These are phyloP conservation scores for Arabidopsis hybrid DNA, from an alignment of 441 rosid species.

Conservation along the genomic window DNA sequence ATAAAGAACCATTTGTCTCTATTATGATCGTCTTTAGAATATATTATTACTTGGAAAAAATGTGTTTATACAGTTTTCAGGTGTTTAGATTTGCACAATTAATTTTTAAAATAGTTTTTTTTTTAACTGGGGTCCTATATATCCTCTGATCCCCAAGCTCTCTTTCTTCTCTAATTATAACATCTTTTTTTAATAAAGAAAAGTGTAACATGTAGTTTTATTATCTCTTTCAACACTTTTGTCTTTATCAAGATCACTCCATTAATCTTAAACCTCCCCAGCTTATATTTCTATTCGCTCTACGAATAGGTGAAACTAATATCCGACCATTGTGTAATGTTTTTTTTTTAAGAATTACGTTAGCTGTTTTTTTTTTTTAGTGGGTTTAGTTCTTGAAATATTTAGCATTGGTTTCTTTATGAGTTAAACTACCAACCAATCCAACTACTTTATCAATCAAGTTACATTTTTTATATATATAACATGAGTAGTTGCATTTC, in stretches of 20 bases:
- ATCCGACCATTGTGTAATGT: neutral
- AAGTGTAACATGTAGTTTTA: conserved; percentile 35
- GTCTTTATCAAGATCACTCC: conserved; percentile 51
- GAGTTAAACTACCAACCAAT: conserved; percentile 39
- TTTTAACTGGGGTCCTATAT: conserved; percentile 37
- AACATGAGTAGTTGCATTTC: conserved; percentile 39
- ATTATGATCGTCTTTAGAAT: neutral
- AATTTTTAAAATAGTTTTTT: neutral
- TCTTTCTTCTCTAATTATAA: conserved; percentile 43
- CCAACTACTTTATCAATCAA: conserved; percentile 23
- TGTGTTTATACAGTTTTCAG: conserved; percentile 29
- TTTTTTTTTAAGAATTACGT: no score
- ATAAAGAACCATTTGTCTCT: conserved; percentile 26
- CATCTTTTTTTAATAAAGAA: neutral
- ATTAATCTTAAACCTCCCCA: conserved; percentile 8
- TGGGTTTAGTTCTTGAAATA: conserved; percentile 7
- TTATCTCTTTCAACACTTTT: conserved; percentile 46
- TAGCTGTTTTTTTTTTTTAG: neutral
- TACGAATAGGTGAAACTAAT: neutral
- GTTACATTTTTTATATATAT: neutral
- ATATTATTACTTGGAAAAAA: neutral
- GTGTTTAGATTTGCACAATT: conserved; percentile 22
- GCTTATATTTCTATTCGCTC: neutral
- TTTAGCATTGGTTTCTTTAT: conserved; percentile 12
- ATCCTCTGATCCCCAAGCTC: conserved; percentile 73